Base-by-base conservation (phyloP, 2,329 filamentous ascomycete species). In the Aureobasidium sp. region DNA sequence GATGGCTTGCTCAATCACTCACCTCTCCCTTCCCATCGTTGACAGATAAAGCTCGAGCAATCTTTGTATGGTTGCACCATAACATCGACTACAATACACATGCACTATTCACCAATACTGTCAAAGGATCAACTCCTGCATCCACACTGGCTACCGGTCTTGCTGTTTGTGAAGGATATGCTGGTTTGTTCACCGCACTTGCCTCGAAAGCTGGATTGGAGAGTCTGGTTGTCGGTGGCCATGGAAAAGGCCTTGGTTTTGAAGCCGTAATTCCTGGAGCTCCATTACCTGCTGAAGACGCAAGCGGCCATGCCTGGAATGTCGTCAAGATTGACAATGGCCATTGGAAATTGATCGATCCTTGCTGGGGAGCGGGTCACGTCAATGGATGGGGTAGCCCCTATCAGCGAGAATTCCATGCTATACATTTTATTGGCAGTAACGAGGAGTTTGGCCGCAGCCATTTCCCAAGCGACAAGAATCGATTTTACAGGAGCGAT, bases 1-100 rank as follows among this genome's bases (percentile, higher is more conserved):
- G 82, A 25, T 89, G 89, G 77, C 81, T 99, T 29, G 91, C 92
- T 0, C 82, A 84, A 57, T 84, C 89, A 57, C 82, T 97, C 21
- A 96, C 91, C 62, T 79, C 81, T 4, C 88, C 89, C 0, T 97
- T 97, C 70, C 76, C 85, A 0, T 96, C 90, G 0, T 93, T 88
- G 1, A 96, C 93, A 0, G 93, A 97, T 74, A 97, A 97, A 76
- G 93, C 94, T 2, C 83, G 94, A 32, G 91, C 86, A 2, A 90
- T 99, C 63, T 97, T 97, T 72, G 90, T 89, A 1, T 99, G 94
- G 94, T 85, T 92, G 44, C 93, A 97, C 74, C 87, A 97, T 74
- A 97, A 97, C 68, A 86, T 99, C 62, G 81, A 81, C 50, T 99
- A 97, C 72, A 90, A 97, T 71, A 85, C 86, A 0, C 81, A 84